A percentile compares a stretch with the other conserved stretches of the same genome.
These are phyloP conservation scores for Berkeleyomyces basicola DNA, from an alignment of 2,329 filamentous ascomycete genomes.

Conservation along the genomic window DNA sequence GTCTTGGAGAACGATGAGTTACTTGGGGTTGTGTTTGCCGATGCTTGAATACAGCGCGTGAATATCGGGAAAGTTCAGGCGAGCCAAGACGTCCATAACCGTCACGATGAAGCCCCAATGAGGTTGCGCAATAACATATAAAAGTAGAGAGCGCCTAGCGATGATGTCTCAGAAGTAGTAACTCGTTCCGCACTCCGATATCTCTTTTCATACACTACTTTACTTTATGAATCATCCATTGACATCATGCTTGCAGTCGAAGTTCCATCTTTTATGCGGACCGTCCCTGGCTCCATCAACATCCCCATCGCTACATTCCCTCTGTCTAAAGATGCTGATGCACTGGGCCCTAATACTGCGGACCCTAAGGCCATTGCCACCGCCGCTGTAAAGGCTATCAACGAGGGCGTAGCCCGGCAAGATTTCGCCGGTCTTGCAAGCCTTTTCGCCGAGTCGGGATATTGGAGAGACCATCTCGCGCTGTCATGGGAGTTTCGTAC, in stretches of 20 bases:
- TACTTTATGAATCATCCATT: background rate
- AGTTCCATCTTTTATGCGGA: slow-evolving; percentile 19
- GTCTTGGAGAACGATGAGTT: too few relatives aligned
- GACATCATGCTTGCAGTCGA: slow-evolving; percentile 1
- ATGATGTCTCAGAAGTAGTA: background rate
- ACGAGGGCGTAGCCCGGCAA: slow-evolving; percentile 22
- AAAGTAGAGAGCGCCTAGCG: background rate
- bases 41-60: too few relatives aligned
- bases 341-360: slow-evolving; percentile 8
- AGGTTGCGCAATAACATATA: background rate
- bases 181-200: background rate
- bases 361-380: slow-evolving; percentile 24
- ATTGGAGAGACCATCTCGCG: slow-evolving; percentile 42
- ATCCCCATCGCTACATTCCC: slow-evolving; percentile 28
- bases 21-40: too few relatives aligned
- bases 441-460: slow-evolving; percentile 30
- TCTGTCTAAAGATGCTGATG: background rate
- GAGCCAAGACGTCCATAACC: background rate
- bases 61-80: background rate
- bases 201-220: background rate
- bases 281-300: slow-evolving; percentile 36
- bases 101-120: background rate
- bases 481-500: slow-evolving; percentile 40
- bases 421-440: slow-evolving; percentile 21
- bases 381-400: slow-evolving; percentile 25